Evolutionary conservation across 116 monocot species (phyloP), one percentile per base, ranked within the genome.

Genomic region (Dioscorea cayenensis): DNA sequence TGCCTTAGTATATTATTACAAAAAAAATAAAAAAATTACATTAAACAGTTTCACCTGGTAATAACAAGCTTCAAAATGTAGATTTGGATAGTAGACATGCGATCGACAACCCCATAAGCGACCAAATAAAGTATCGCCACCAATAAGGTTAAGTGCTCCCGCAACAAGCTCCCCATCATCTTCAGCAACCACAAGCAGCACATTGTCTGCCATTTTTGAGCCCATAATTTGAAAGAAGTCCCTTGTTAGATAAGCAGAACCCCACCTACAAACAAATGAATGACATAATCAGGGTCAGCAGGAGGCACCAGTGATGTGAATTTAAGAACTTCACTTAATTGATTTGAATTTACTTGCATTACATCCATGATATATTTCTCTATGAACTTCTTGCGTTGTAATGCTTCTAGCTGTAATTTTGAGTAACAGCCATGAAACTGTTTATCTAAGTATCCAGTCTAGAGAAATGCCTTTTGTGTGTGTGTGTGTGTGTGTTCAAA

Each of bases 1-100:
- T 43, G 12, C 43, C 43, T 43, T 8, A 43, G 43, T 12, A 43
- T 8, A 10, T 43, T 32, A 32, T 32, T 32, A 32, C 32, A 43
- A 43, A 43, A 7, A 10, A 6, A 12, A 8, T 10, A 38, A 38
- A 38, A 38, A 38, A 0, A 6, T 43, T 43, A 7, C 0, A 43
- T 5, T 43, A 1, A 43, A 43, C 6, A 6, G 43, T 43, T 43
- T 7, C 66, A 97, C 97, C 86, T 97, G 97, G 73, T 97, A 97
- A 81, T 97, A 90, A 59, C 97, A 97, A 29, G 93, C 97, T 85
- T 97, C 93, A 78, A 97, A 96, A 85, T 97, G 97, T 80, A 97
- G 82, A 80, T 76, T 84, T 25, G 93, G 97, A 80, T 84, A 97
- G 76, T 93, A 93, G 10, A 76, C 87, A 79, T 67, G 71, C 55